Percentiles rank a stretch among this genome's conserved stretches.
These are phyloP conservation scores for Themeda triandra DNA, from an alignment of 176 grass and related monocot genomes.

Conservation along the genomic window DNA sequence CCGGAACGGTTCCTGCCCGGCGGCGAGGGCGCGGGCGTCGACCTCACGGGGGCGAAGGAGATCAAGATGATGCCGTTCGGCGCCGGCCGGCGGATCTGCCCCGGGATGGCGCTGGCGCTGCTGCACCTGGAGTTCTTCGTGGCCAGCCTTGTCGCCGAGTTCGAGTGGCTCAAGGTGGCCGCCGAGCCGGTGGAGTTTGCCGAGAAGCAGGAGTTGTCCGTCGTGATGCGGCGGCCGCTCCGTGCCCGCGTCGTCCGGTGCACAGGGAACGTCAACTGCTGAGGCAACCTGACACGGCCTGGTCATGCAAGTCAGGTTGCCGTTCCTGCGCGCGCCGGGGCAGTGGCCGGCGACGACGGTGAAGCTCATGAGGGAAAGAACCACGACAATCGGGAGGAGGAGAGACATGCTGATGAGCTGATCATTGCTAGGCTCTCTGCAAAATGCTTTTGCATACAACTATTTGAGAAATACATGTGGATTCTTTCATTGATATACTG, in stretches of 20 bases:
- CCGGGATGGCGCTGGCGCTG: slow-evolving; percentile 11
- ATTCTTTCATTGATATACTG: too few relatives aligned
- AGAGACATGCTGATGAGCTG: too few relatives aligned
- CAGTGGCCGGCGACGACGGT: too few relatives aligned
- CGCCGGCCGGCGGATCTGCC: neutral
- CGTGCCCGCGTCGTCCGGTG: neutral
- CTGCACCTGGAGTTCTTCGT: slow-evolving; percentile 27
- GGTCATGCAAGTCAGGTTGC: too few relatives aligned
- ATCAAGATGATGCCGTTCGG: slow-evolving; percentile 25
- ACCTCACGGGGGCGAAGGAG: neutral
- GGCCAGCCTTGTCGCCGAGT: slow-evolving; percentile 25
- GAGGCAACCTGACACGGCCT: neutral
- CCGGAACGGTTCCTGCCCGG: slow-evolving; percentile 14
- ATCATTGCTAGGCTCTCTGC: too few relatives aligned
- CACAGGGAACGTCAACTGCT: neutral
- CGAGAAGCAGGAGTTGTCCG: neutral
- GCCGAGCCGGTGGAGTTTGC: slow-evolving; percentile 20
- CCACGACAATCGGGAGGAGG: too few relatives aligned
- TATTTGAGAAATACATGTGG: too few relatives aligned
- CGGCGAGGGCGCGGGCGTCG: slow-evolving; percentile 1
- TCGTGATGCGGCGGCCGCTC: neutral
- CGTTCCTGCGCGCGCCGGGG: too few relatives aligned
- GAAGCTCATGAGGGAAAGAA: too few relatives aligned
- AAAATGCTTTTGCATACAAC: too few relatives aligned
- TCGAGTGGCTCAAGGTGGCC: slow-evolving; percentile 27